Conservation (phyloP, 768 basidiomycete species). For the Termitomyces heimii region DNA sequence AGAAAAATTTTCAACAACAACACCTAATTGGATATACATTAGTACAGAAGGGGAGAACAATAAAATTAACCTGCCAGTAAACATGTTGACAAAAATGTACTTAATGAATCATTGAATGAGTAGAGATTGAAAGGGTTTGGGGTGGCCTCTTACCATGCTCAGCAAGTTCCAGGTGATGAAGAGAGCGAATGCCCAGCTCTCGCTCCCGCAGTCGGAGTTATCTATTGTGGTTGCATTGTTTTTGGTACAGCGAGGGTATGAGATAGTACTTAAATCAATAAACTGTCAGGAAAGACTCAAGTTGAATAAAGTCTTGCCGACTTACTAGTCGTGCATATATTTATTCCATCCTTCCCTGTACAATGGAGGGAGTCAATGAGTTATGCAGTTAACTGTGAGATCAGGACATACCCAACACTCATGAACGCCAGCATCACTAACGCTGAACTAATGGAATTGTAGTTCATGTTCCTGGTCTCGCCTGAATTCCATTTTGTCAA, state of each 20-base stretch:
- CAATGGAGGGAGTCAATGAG: conserved; percentile 9
- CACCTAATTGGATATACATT: conserved; percentile 42
- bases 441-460: conserved; percentile 69
- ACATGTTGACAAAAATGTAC: conserved; percentile 97
- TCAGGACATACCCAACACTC: conserved; percentile 73
- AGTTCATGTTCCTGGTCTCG: conserved; percentile 70
- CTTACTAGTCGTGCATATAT: conserved; percentile 96
- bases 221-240: conserved; percentile 35
- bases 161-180: conserved; percentile 95
- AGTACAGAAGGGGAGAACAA: neutral
- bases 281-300: conserved; percentile 3
- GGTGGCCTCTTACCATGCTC: conserved; percentile 65
- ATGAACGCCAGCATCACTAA: conserved; percentile 90
- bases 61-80: conserved; percentile 55
- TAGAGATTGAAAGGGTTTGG: neutral
- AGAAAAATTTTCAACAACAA: conserved; percentile 92
- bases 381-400: neutral
- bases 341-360: conserved; percentile 92
- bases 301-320: neutral
- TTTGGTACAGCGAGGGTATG: conserved; percentile 79
- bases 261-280: conserved; percentile 47
- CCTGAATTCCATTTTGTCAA: conserved; percentile 79
- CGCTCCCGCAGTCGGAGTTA: conserved; percentile 85
- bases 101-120: conserved; percentile 23
- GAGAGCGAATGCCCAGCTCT: conserved; percentile 74